A percentile compares a stretch with the other conserved stretches of the same genome.
Evolutionary conservation across 495 filamentous ascomycete genomes (phyloP).

Genomic region (Viridothelium virens): DNA sequence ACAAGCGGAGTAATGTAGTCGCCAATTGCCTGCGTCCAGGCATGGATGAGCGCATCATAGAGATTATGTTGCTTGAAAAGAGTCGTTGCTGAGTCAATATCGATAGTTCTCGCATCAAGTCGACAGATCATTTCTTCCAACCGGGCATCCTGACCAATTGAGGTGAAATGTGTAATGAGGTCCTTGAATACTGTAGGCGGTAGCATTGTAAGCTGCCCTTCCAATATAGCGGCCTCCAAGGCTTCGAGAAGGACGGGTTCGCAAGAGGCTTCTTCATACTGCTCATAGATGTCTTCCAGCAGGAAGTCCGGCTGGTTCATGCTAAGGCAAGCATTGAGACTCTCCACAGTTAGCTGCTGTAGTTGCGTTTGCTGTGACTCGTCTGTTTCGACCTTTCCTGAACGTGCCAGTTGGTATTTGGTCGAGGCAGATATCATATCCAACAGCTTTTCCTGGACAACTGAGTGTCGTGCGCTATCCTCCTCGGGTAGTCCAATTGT

Average conservation of each 20-base stretch:
- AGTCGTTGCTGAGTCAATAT: slow-evolving; percentile 84
- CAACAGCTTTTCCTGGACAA: slow-evolving; percentile 81
- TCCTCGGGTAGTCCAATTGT: slow-evolving; percentile 92
- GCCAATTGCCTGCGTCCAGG: slow-evolving; percentile 83
- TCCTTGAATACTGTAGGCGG: slow-evolving; percentile 82
- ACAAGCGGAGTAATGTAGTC: slow-evolving; percentile 88
- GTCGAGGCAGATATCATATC: slow-evolving; percentile 94
- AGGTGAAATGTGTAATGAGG: slow-evolving; percentile 71
- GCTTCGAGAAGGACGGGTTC: slow-evolving; percentile 76
- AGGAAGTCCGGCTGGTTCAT: slow-evolving; percentile 72
- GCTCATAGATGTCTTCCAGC: slow-evolving; percentile 83
- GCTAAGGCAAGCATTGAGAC: slow-evolving; percentile 71
- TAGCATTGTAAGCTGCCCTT: slow-evolving; percentile 62
- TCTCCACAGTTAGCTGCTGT: slow-evolving; percentile 70
- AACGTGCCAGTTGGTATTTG: slow-evolving; percentile 70
- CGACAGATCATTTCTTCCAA: slow-evolving; percentile 95
- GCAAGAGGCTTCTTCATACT: slow-evolving; percentile 69
- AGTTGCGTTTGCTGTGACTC: slow-evolving; percentile 32
- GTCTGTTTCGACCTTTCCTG: slow-evolving; percentile 44
- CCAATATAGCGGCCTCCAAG: slow-evolving; percentile 76
- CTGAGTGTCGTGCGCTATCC: slow-evolving; percentile 59
- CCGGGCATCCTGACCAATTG: slow-evolving; percentile 57
- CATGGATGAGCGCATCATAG: slow-evolving; percentile 92
- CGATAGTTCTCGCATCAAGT: slow-evolving; percentile 81
- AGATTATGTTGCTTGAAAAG: slow-evolving; percentile 85